Evolutionary conservation across 106 monocot species (phyloP).

Genomic region (Amphibolis antarctica): DNA sequence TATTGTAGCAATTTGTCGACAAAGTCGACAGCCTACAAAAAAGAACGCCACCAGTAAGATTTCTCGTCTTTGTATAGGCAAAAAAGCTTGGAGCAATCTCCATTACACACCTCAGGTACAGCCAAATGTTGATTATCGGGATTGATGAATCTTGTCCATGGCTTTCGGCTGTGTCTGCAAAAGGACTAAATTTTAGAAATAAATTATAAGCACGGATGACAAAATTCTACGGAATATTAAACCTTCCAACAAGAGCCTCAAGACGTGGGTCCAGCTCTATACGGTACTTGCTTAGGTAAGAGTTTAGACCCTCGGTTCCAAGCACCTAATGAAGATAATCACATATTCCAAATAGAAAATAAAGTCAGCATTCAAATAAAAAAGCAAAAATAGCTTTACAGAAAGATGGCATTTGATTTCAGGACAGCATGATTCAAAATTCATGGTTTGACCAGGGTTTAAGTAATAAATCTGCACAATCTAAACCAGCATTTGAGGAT

Average conservation of each 20-base stretch:
- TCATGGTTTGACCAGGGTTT: too few relatives aligned
- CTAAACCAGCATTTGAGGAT: too few relatives aligned
- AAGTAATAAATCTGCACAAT: too few relatives aligned
- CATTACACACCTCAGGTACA: constrained; percentile 50
- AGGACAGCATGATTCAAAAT: too few relatives aligned
- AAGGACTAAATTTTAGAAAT: background rate
- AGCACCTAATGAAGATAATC: constrained; percentile 40
- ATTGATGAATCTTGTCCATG: constrained; percentile 80
- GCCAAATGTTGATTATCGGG: constrained; percentile 74
- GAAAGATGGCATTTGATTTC: too few relatives aligned
- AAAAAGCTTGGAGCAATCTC: background rate
- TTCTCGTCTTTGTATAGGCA: background rate
- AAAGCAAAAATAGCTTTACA: too few relatives aligned
- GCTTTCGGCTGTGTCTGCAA: constrained; percentile 69
- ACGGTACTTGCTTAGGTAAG: constrained; percentile 65
- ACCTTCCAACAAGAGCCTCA: constrained; percentile 71
- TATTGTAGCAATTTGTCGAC: constrained; percentile 69
- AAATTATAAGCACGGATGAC: background rate
- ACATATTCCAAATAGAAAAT: background rate
- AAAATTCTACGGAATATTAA: background rate
- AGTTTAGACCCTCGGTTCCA: constrained; percentile 67
- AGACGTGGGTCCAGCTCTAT: constrained; percentile 76
- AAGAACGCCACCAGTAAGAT: background rate
- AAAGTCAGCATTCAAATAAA: too few relatives aligned
- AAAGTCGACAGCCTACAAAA: constrained; percentile 70